These are phyloP conservation scores for Starmerella apis DNA, from an alignment of 805 yeast genomes.

Conservation along the genomic window DNA sequence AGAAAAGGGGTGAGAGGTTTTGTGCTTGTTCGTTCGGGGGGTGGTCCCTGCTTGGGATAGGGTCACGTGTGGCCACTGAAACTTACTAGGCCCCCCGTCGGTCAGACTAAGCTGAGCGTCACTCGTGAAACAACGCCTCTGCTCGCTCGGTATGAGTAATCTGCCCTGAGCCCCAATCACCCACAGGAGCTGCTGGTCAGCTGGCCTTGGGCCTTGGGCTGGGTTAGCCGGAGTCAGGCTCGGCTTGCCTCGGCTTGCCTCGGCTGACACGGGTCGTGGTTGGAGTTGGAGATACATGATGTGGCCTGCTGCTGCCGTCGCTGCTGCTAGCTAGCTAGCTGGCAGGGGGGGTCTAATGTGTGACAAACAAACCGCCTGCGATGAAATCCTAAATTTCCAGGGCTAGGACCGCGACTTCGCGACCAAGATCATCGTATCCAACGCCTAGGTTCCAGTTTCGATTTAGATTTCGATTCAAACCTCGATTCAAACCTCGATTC, in stretches of 20 bases:
- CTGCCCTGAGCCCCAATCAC: conserved; percentile 1
- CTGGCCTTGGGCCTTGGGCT: no score
- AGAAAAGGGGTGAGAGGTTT: conserved; percentile 4
- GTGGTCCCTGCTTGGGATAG: not conserved
- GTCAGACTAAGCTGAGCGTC: not conserved
- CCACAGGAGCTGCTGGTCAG: not conserved
- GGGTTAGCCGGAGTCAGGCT: no score
- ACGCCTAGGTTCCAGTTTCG: no score
- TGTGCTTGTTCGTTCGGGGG: conserved; percentile 1
- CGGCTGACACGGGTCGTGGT: no score
- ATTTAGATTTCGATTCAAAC: no score
- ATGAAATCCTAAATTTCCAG: not conserved
- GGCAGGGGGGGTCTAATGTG: no score
- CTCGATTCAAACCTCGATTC: no score
- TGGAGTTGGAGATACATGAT: no score
- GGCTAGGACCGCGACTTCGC: conserved; percentile 1
- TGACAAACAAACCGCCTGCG: not conserved
- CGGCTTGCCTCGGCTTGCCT: no score
- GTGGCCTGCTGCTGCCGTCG: no score
- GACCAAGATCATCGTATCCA: no score
- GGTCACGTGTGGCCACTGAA: not conserved
- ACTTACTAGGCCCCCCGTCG: not conserved
- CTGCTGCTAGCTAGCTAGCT: no score
- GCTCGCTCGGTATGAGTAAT: not conserved
- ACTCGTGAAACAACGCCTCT: not conserved